Evolutionary conservation across 176 grass and related monocot species (phyloP).

Genomic region (Triticum dicoccoides): DNA sequence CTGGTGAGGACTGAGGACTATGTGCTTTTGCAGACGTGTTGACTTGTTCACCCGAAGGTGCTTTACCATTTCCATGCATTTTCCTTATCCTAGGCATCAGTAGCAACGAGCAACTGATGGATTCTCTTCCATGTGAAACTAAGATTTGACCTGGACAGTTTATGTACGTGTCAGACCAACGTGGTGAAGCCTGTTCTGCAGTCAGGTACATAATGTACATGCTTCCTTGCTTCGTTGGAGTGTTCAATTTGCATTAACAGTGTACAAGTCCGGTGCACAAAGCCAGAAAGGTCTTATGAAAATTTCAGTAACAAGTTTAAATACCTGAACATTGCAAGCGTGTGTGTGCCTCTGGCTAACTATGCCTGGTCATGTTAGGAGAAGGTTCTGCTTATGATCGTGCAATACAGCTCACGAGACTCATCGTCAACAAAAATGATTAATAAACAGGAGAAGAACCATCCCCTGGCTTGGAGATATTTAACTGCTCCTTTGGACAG

Average conservation of each 20-base stretch:
- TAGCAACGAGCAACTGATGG: neutral
- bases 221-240: no score
- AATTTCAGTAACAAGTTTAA: neutral
- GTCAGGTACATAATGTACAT: no score
- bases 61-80: conserved; percentile 1
- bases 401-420: neutral
- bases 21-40: conserved; percentile 14
- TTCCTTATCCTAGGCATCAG: neutral
- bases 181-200: no score
- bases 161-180: no score
- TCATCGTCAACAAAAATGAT: neutral
- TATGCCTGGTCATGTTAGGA: neutral
- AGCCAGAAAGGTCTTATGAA: neutral
- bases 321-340: neutral
- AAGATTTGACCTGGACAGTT: neutral
- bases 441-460: neutral
- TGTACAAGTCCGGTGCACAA: no score
- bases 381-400: neutral
- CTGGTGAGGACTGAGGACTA: neutral
- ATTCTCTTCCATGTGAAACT: neutral
- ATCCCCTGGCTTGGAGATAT: neutral
- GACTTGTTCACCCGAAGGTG: neutral
- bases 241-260: no score
- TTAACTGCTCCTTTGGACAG: conserved; percentile 1
- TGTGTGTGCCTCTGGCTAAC: neutral